phyloP scores from a whole-genome alignment of 78 protist genomes.

The Dictyostelium firmibasis region DNA sequence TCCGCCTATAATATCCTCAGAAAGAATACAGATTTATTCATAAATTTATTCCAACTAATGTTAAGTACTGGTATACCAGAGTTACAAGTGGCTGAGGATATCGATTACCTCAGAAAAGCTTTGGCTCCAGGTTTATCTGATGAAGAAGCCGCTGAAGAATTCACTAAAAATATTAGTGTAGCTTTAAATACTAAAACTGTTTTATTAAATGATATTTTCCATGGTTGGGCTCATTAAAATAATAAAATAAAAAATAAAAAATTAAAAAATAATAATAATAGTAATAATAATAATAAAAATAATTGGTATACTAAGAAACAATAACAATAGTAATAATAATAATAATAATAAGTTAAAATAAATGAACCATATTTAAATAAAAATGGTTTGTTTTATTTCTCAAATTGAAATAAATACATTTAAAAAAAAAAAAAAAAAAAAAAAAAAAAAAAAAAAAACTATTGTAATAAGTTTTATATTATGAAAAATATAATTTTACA shows the following conservation, averaged over 20 bases:
- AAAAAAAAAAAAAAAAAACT: no score
- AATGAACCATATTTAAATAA: no score
- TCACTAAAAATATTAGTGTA: constrained; percentile 71
- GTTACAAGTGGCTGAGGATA: constrained; percentile 85
- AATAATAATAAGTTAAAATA: no score
- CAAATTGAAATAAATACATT: no score
- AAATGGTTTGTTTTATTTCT: no score
- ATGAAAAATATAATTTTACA: no score
- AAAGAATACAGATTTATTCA: constrained; percentile 85
- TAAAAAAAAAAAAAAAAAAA: no score
- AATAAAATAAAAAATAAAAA: not conserved
- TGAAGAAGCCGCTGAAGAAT: constrained; percentile 84
- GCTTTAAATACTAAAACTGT: constrained; percentile 64
- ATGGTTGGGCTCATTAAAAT: constrained; percentile 46
- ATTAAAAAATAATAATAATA: not conserved
- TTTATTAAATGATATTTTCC: constrained; percentile 69
- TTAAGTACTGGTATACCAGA: constrained; percentile 96
- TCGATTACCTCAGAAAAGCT: constrained; percentile 82
- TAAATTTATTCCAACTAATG: constrained; percentile 92
- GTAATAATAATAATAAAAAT: no score
- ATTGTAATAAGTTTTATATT: no score
- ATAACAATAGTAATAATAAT: no score
- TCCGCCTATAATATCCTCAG: constrained; percentile 91
- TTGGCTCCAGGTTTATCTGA: constrained; percentile 80
- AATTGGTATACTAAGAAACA: no score